These are phyloP conservation scores for Zanthoxylum bungeanum DNA, from an alignment of 345 rosid species.

Conservation along the genomic window DNA sequence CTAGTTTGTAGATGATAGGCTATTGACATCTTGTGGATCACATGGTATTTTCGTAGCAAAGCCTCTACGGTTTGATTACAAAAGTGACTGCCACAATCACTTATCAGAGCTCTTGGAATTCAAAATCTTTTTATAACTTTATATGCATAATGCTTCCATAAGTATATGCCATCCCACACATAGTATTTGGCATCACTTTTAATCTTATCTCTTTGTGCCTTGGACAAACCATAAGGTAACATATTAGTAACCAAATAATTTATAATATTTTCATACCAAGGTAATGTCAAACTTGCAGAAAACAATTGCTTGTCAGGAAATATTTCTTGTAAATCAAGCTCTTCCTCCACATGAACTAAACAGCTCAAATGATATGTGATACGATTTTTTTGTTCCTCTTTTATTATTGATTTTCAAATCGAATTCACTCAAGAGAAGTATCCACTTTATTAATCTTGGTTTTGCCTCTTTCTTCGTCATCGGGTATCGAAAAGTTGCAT, in stretches of 20 bases:
- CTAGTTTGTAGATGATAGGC: not conserved
- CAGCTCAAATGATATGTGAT: not conserved
- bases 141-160: not conserved
- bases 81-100: not conserved
- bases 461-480: not conserved
- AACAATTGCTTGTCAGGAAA: not conserved
- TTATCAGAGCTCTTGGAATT: not conserved
- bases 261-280: not conserved
- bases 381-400: not conserved
- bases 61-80: not conserved
- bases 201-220: not conserved
- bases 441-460: not conserved
- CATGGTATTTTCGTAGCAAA: not conserved
- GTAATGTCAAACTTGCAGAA: not conserved
- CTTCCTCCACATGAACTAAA: not conserved
- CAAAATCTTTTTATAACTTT: constrained; percentile 9
- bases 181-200: not conserved
- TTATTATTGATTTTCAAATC: not conserved
- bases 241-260: not conserved
- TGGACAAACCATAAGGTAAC: not conserved
- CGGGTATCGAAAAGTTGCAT: not conserved
- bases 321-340: not conserved
- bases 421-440: not conserved
- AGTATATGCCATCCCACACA: not conserved
- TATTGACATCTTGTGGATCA: not conserved